These are phyloP conservation scores for Hypoxylon intermedium DNA, from an alignment of 495 filamentous ascomycete species.

Conservation along the genomic window DNA sequence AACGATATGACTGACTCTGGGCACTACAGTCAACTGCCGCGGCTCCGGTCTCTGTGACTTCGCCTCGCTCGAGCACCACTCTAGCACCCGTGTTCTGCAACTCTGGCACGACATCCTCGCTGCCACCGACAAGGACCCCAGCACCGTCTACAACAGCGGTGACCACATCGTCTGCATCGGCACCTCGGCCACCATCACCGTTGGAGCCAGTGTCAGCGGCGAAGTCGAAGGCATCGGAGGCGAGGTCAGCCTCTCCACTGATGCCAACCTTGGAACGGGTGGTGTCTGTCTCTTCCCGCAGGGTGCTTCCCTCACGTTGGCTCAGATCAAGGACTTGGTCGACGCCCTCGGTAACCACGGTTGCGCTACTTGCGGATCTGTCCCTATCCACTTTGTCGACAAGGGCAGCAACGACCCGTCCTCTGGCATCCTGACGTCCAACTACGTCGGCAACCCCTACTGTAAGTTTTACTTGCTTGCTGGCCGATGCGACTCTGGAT, in stretches of 20 bases:
- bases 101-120: conserved; percentile 20
- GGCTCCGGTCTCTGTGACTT: conserved; percentile 17
- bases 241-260: neutral
- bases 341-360: conserved; percentile 28
- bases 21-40: conserved; percentile 13
- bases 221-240: conserved; percentile 3
- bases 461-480: conserved; percentile 19
- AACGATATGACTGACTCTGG: neutral
- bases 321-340: conserved; percentile 19
- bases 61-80: conserved; percentile 16
- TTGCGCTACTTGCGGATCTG: conserved; percentile 35
- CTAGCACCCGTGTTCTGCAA: neutral
- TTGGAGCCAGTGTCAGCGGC: conserved; percentile 10
- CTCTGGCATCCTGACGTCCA: conserved; percentile 38
- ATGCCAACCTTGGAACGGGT: conserved; percentile 4
- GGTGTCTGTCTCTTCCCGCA: conserved; percentile 23
- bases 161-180: conserved; percentile 19
- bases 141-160: conserved; percentile 19
- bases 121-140: conserved; percentile 7
- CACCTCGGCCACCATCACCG: conserved; percentile 13
- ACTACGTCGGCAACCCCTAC: conserved; percentile 36
- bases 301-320: conserved; percentile 15
- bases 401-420: conserved; percentile 33
- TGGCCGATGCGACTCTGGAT: neutral
- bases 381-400: conserved; percentile 37